Evolutionary conservation across 352 stramenopile genomes (phyloP), one percentile per base, ranked within the genome.

Genomic region (Globisporangium okanoganense): DNA sequence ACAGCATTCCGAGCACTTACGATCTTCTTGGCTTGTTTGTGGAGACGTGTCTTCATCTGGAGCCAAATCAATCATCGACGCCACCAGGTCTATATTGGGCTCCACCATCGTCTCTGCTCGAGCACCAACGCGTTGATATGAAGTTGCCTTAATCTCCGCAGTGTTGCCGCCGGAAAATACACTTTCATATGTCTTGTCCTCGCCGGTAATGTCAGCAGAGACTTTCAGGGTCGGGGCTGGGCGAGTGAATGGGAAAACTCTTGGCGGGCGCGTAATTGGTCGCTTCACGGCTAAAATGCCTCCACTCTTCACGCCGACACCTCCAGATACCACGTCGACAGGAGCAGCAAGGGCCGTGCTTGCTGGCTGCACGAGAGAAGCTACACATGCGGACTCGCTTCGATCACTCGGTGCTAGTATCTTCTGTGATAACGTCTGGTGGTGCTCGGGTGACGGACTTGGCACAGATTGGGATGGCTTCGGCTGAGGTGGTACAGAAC

Each of bases 21-120:
- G 24, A 12, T 55, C 57, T 25, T 63, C 57, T 57, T 63, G 57
- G 14, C 47, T 63, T 24, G 57, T 63, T 45, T 57, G 57, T 14
- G 57, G 57, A 2, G 44, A 55, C 6, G 36, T 41, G 35, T 43
- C 47, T 14, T 63, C 36, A 4, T 54, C 33, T 18, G 33, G 18
- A 56, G 4, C 13, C 5, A 55, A 51, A 5, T 35, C 57, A 36
- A 63, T 12, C 1, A 63, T 8, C 22, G 57, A 9, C 8, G 43
- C 27, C 57, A 57, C 57, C 47, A 63, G 40, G 20, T 44, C 36
- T 9, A 24, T 3, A 14, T 51, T 36, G 8, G 33, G 6, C 13
- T 20, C 0, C 35, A 24, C 22, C 9, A 20, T 24, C 5, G 25
- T 25, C 35, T 33, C 12, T 20, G 25, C 8, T 16, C 40, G 48